Conservation (phyloP, 2,329 filamentous ascomycete genomes). For the Nothopassalora personata region DNA sequence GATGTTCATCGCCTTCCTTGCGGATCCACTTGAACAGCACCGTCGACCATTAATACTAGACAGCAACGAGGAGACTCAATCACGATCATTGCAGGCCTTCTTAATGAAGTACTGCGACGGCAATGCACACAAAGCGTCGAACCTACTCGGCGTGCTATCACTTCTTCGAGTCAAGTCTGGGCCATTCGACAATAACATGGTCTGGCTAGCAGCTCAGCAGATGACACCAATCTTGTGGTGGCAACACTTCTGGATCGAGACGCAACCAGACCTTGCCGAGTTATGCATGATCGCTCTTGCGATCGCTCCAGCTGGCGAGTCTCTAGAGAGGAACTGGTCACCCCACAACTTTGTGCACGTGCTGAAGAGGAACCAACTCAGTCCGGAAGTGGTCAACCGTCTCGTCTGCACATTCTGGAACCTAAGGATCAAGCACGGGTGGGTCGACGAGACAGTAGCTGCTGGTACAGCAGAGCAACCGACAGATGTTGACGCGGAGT, state of each 20-base stretch:
- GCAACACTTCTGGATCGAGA: conserved; percentile 23
- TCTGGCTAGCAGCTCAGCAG: conserved; percentile 24
- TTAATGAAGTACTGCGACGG: conserved; percentile 23
- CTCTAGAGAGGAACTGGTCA: conserved; percentile 22
- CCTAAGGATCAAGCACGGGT: conserved; percentile 22
- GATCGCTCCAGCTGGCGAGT: conserved; percentile 16
- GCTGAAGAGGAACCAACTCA: conserved; percentile 21
- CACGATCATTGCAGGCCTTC: conserved; percentile 21
- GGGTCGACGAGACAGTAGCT: conserved; percentile 19
- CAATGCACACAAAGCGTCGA: conserved; percentile 15
- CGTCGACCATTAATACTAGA: conserved; percentile 22
- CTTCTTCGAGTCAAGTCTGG: conserved; percentile 22
- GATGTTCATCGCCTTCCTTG: conserved; percentile 24
- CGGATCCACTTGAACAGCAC: conserved; percentile 21
- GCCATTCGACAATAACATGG: conserved; percentile 21
- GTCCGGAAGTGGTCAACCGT: conserved; percentile 18
- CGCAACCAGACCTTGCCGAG: conserved; percentile 22
- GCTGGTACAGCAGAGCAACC: neutral
- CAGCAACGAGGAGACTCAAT: conserved; percentile 21
- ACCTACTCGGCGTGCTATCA: conserved; percentile 19
- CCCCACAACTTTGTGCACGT: conserved; percentile 22
- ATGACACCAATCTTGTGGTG: conserved; percentile 23
- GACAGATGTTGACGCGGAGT: conserved; percentile 11
- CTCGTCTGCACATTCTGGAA: conserved; percentile 21
- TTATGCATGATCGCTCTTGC: conserved; percentile 21